Conservation (phyloP, 2,329 filamentous ascomycete genomes). For the Acrocalymma vagum region DNA sequence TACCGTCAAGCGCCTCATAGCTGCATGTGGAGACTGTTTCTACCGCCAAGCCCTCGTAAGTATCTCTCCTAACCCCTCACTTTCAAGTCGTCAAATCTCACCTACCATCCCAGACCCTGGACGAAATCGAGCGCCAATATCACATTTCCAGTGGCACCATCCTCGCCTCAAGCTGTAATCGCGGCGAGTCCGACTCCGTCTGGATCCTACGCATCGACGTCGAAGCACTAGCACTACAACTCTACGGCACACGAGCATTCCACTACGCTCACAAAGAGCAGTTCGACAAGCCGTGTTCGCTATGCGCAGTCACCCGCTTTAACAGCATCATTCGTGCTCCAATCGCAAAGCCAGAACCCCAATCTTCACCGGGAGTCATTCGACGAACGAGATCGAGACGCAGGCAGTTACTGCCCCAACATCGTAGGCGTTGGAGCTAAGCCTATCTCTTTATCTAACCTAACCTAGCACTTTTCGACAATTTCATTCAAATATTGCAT, state of each 20-base stretch:
- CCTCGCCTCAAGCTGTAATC: slow-evolving; percentile 20
- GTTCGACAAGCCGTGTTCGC: slow-evolving; percentile 29
- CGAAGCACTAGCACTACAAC: slow-evolving; percentile 34
- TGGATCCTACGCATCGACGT: slow-evolving; percentile 42
- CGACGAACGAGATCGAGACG: no score
- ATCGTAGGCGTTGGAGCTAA: no score
- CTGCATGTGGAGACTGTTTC: slow-evolving; percentile 37
- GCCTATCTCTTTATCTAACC: no score
- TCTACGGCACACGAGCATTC: slow-evolving; percentile 40
- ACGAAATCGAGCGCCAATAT: slow-evolving; percentile 38
- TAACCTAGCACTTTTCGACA: no score
- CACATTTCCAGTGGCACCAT: slow-evolving; percentile 30
- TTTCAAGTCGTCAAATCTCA: neutral
- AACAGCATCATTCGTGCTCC: no score
- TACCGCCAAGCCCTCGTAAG: slow-evolving; percentile 36
- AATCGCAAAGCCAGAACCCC: no score
- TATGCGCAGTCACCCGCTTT: slow-evolving; percentile 30
- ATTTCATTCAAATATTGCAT: no score
- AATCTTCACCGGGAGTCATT: no score
- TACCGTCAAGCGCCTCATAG: slow-evolving; percentile 23
- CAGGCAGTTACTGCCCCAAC: no score
- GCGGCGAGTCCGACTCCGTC: slow-evolving; percentile 18
- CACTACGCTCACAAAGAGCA: slow-evolving; percentile 32
- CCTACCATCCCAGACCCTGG: slow-evolving; percentile 25
- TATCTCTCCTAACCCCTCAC: neutral